Base-by-base conservation (phyloP, 257 asterid genomes). In the Linaria vulgaris region DNA sequence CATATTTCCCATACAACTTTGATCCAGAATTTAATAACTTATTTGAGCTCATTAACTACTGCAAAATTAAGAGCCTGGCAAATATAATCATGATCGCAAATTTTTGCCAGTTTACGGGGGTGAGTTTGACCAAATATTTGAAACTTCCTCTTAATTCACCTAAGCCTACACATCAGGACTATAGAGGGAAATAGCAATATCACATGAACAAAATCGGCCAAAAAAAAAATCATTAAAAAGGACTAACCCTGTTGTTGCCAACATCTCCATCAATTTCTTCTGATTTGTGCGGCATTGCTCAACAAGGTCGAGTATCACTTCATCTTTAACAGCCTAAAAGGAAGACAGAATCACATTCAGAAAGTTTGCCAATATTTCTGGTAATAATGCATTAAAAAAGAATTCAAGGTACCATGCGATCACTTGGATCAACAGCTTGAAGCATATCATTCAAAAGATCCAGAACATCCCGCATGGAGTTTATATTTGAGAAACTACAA, bases 361-460 rank as follows among this genome's bases (percentile, higher is more conserved):
- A 45, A 61, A 25, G 17, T 21, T 20, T 38, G 44, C 57, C 20
- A 63, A 21, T 17, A 56, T 47, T 50, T 53, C 53, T 48, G 13
- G 34, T 22, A 24, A 65, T 12, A 46, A 39, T 16, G 3, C 64
- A 11, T 12, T 57, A 41, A 52, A 39, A 27, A 24, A 27, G 24
- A 22, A 63, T 30, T 47, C 16, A 59, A 69, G 13, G 37, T 88
- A 91, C 96, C 87, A 61, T 34, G 52, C 66, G 80, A 74, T 84
- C 85, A 3, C 68, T 79, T 49, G 89, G 85, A 70, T 85, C 76
- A 69, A 77, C 78, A 59, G 98, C 98, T 74, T 69, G 86, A 76
- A 91, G 73, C 98, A 91, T 91, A 74, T 86, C 96, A 41, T 80
- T 63, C 72, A 91, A 76, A 71, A 91, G 95, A 64, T 81, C 90